Evolutionary conservation across 495 filamentous ascomycete genomes (phyloP), one percentile per base, ranked within the genome.

Genomic region (Xylaria flabelliformis): DNA sequence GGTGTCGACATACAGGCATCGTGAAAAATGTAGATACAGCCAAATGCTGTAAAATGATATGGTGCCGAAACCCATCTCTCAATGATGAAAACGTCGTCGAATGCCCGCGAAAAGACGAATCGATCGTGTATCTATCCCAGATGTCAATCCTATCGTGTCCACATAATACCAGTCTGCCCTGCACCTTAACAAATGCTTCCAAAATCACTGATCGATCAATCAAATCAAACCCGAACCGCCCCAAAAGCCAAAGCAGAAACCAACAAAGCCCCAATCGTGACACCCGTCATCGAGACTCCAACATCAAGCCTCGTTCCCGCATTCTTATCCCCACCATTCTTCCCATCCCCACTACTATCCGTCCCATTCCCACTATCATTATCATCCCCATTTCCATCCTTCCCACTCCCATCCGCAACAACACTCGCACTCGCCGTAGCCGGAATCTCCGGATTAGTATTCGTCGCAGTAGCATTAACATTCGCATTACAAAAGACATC

Each of bases 401-500:
- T 36, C 6, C 36, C 36, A 39, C 6, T 39, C 6, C 77, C 80
- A 19, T 64, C 72, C 4, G 71, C 69, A 1, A 80, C 74, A 39
- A 75, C 66, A 7, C 74, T 76, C 15, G 77, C 73, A 34, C 73
- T 78, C 1, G 74, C 68, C 0, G 77, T 82, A 9, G 77, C 74
- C 39, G 76, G 77, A 9, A 80, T 67, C 4, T 73, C 68, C 3
- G 69, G 29, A 19, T 73, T 74, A 5, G 81, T 71, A 3, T 78
- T 82, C 7, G 85, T 86, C 2, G 85, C 85, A 1, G 83, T 86
- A 3, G 82, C 80, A 8, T 79, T 82, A 41, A 68, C 21, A 26
- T 64, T 71, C 19, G 74, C 71, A 51, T 80, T 81, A 72, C 85
- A 88, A 73, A 84, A 87, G 69, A 85, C 59, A 13, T 80, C 56